A percentile compares a stretch with the other conserved stretches of the same genome.
phyloP scores from a whole-genome alignment of 23 red algal genomes.

The Gracilaria caudata region DNA sequence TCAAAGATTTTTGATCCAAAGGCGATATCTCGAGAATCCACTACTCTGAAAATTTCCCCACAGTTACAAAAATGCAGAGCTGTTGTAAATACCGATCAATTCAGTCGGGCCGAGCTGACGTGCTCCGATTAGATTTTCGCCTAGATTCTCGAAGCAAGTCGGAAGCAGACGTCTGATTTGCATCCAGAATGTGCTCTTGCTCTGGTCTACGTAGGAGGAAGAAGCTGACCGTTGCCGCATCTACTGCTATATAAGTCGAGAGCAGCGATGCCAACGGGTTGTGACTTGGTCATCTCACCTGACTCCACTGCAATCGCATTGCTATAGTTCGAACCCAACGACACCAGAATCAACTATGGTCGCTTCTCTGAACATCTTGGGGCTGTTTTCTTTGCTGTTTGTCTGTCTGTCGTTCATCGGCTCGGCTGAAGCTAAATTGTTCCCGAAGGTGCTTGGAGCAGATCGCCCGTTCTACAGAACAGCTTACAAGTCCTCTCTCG shows the following conservation, averaged over 20 bases:
- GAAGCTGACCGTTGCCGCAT: not conserved
- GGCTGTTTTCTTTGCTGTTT: not conserved
- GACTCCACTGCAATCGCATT: not conserved
- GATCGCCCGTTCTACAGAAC: not conserved
- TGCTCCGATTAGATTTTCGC: not conserved
- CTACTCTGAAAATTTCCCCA: too few species aligned
- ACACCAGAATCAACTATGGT: constrained; percentile 14
- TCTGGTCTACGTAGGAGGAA: not conserved
- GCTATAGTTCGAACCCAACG: not conserved
- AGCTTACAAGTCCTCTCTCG: not conserved
- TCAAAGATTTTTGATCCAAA: too few species aligned
- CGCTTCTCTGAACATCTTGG: not conserved
- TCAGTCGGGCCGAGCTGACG: constrained; percentile 1
- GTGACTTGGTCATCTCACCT: not conserved
- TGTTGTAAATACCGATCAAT: too few species aligned
- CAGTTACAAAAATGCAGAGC: too few species aligned
- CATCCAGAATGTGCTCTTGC: not conserved
- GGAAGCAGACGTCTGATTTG: not conserved
- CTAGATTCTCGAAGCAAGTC: not conserved
- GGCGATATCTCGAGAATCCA: too few species aligned
- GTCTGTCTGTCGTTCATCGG: not conserved
- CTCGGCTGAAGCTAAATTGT: not conserved
- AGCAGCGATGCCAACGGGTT: not conserved
- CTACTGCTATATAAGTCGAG: not conserved
- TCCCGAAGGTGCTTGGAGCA: not conserved